Evolutionary conservation across 345 rosid species (phyloP).

Genomic region (Linum tenue): DNA sequence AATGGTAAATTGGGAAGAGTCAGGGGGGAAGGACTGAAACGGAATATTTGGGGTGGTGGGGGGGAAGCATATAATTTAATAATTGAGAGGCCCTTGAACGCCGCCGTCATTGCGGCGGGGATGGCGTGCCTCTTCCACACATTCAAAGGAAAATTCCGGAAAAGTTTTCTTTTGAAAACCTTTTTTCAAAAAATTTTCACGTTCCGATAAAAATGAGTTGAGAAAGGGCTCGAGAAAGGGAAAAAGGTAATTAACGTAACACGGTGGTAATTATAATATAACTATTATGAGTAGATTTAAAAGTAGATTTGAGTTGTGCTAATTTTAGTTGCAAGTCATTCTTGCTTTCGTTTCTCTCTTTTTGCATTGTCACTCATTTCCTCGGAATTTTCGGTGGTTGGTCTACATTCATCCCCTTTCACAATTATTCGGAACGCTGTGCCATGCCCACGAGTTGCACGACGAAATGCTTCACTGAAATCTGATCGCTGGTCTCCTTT

Average conservation of each 20-base stretch:
- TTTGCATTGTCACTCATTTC: slow-evolving; percentile 2
- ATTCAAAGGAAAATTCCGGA: neutral
- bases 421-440: slow-evolving; percentile 15
- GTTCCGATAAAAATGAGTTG: neutral
- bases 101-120: slow-evolving; percentile 83
- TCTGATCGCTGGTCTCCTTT: too few species aligned
- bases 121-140: slow-evolving; percentile 44
- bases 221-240: neutral
- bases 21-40: slow-evolving; percentile 1
- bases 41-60: slow-evolving; percentile 14
- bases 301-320: too few species aligned
- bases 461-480: neutral
- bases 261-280: too few species aligned
- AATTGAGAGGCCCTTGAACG: slow-evolving; percentile 21
- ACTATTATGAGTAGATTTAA: too few species aligned
- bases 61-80: slow-evolving; percentile 8
- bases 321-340: neutral
- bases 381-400: slow-evolving; percentile 13
- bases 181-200: neutral
- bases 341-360: slow-evolving; percentile 1
- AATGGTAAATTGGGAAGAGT: slow-evolving; percentile 34
- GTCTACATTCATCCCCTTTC: slow-evolving; percentile 18
- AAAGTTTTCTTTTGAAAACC: neutral
- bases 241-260: neutral
- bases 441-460: slow-evolving; percentile 14